Base-by-base conservation (phyloP, 2,329 filamentous ascomycete genomes). In the Fusarium dimerum region DNA sequence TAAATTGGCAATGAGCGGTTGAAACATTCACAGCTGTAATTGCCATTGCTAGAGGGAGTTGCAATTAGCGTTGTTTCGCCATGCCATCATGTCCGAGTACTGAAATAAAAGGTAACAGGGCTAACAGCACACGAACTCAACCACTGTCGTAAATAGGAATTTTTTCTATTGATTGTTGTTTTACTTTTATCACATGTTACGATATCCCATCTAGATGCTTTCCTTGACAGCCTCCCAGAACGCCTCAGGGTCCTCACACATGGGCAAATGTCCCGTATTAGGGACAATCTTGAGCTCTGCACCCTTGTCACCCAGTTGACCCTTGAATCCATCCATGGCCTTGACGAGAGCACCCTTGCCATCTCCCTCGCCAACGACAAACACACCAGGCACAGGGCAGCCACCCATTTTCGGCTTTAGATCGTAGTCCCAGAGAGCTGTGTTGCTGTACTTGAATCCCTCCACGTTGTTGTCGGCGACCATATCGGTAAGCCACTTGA, bases 191-290 rank as follows among this genome's bases (percentile, higher is more conserved):
- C 9, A 40, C 17, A 40, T 16, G 6, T 40, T 40, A 13, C 4
- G 32, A 3, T 5, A 15, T 18, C 26, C 8, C 17, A 42, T 38
- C 47, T 49, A 80, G 52, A 90, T 60, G 57, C 89, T 89, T 9
- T 69, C 74, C 40, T 76, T 73, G 3, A 93, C 76, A 43, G 83
- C 82, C 29, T 80, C 74, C 67, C 86, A 86, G 67, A 92, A 92
- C 5, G 79, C 84, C 51, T 77, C 72, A 1, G 89, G 86, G 59
- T 84, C 81, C 72, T 95, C 91, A 44, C 85, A 85, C 89, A 95
- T 95, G 1, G 91, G 91, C 64, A 96, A 71, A 74, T 96, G 91
- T 0, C 91, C 91, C 0, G 90, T 85, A 9, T 79, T 75, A 0
- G 88, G 82, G 10, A 95, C 81, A 51, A 88, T 71, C 67, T 80